These are phyloP conservation scores for Apiospora rasikravindrae DNA, from an alignment of 2,329 filamentous ascomycete species.

Conservation along the genomic window DNA sequence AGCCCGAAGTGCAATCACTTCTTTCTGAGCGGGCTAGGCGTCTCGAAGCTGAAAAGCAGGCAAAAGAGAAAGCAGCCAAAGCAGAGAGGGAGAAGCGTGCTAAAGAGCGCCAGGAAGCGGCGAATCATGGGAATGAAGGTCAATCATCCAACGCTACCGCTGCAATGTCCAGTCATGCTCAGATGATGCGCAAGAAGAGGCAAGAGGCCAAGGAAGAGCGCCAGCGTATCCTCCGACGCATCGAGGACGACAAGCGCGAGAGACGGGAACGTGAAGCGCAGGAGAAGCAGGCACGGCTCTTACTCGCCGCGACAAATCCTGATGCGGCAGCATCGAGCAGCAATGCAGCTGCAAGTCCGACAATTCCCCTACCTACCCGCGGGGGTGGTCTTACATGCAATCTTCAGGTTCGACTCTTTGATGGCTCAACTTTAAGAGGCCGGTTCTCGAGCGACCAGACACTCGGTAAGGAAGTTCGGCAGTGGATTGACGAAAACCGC, in stretches of 20 bases:
- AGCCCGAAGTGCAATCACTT: conserved; percentile 40
- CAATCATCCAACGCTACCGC: conserved; percentile 35
- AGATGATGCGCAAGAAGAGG: conserved; percentile 66
- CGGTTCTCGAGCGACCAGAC: conserved; percentile 70
- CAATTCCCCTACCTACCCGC: conserved; percentile 30
- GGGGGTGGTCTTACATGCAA: conserved; percentile 50
- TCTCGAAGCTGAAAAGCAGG: conserved; percentile 50
- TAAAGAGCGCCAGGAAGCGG: conserved; percentile 42
- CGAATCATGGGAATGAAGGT: conserved; percentile 41
- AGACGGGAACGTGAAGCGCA: conserved; percentile 61
- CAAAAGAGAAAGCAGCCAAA: conserved; percentile 55
- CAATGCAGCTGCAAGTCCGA: conserved; percentile 17
- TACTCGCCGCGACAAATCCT: conserved; percentile 32
- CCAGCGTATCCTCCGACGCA: conserved; percentile 72
- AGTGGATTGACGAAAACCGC: conserved; percentile 75
- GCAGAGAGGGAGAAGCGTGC: conserved; percentile 51
- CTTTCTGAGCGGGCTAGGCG: conserved; percentile 58
- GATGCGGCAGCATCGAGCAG: conserved; percentile 29
- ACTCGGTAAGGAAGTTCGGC: conserved; percentile 69
- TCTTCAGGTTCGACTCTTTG: conserved; percentile 81
- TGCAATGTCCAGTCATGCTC: conserved; percentile 53
- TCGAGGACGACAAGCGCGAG: conserved; percentile 77
- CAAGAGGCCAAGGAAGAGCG: conserved; percentile 71
- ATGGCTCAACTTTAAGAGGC: conserved; percentile 78
- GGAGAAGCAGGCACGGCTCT: conserved; percentile 45